Percentiles rank a stretch among this genome's conserved stretches.
Conservation (phyloP, 441 rosid species). For the Macaranga tanarius region DNA sequence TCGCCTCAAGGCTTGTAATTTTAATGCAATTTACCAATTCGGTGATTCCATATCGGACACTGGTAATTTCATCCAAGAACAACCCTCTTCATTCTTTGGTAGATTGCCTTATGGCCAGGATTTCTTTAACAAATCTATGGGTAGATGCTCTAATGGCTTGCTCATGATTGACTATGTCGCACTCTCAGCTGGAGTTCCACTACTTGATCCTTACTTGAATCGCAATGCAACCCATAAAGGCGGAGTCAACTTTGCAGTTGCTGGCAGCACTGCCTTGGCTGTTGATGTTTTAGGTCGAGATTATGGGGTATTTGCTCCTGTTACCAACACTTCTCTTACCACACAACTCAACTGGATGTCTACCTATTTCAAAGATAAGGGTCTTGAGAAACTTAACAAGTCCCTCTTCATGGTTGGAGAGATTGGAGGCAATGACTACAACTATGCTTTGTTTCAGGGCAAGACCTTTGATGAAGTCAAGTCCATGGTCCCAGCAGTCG, state of each 20-base stretch:
- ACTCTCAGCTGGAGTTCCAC: slow-evolving; percentile 16
- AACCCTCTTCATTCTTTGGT: slow-evolving; percentile 1
- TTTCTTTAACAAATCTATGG: slow-evolving; percentile 13
- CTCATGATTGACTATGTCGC: slow-evolving; percentile 30
- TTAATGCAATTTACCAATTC: slow-evolving; percentile 32
- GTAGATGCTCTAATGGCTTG: slow-evolving; percentile 35
- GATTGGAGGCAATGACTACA: slow-evolving; percentile 55
- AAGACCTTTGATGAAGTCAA: slow-evolving; percentile 29
- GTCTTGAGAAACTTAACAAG: slow-evolving; percentile 23
- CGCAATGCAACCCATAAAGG: neutral
- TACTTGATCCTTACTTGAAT: slow-evolving; percentile 17
- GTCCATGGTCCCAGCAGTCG: slow-evolving; percentile 34
- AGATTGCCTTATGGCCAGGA: slow-evolving; percentile 28
- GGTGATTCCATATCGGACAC: slow-evolving; percentile 30
- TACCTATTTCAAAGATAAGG: slow-evolving; percentile 25
- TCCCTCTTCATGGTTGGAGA: slow-evolving; percentile 48
- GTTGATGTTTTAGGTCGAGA: neutral
- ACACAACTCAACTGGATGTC: slow-evolving; percentile 13
- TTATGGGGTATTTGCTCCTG: neutral
- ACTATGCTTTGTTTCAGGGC: slow-evolving; percentile 31
- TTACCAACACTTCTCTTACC: slow-evolving; percentile 3
- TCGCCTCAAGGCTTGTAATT: slow-evolving; percentile 20
- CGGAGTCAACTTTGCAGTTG: slow-evolving; percentile 19
- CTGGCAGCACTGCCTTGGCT: slow-evolving; percentile 14
- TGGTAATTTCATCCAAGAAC: slow-evolving; percentile 12